Evolutionary conservation across 2,329 filamentous ascomycete species (phyloP).

Genomic region (Trichophaea hybrida): DNA sequence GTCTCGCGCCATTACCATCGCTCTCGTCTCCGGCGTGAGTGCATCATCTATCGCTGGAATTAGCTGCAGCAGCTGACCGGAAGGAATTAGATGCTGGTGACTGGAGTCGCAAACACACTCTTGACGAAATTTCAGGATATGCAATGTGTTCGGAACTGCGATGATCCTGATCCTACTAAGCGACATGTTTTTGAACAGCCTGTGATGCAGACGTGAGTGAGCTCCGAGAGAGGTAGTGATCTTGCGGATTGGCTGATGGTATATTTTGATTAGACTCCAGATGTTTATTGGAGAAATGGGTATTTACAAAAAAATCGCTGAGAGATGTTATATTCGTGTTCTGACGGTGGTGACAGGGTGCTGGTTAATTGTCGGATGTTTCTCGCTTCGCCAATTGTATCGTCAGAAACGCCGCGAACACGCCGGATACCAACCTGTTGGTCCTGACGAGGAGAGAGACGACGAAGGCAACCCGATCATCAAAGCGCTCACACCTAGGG

Average conservation of each 20-base stretch:
- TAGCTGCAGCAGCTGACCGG: too few relatives aligned
- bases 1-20: slow-evolving; percentile 7
- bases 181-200: slow-evolving; percentile 77
- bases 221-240: neutral
- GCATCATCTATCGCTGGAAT: neutral
- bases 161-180: slow-evolving; percentile 49
- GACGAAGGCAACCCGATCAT: slow-evolving; percentile 35
- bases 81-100: slow-evolving; percentile 16
- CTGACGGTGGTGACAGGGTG: slow-evolving; percentile 40
- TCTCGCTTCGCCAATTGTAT: slow-evolving; percentile 43
- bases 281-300: slow-evolving; percentile 95
- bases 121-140: slow-evolving; percentile 98
- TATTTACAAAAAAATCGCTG: neutral
- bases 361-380: slow-evolving; percentile 72
- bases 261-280: slow-evolving; percentile 42
- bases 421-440: slow-evolving; percentile 53
- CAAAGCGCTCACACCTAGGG: slow-evolving; percentile 40
- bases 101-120: slow-evolving; percentile 74
- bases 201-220: slow-evolving; percentile 63
- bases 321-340: neutral
- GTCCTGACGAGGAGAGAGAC: slow-evolving; percentile 36
- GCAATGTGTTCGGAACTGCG: slow-evolving; percentile 88
- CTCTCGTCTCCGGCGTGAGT: slow-evolving; percentile 19
- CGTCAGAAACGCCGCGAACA: slow-evolving; percentile 37
- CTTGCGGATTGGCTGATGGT: slow-evolving; percentile 10